These are phyloP conservation scores for Cryptosporidium ubiquitum DNA, from an alignment of 169 alveolate species.

Conservation along the genomic window DNA sequence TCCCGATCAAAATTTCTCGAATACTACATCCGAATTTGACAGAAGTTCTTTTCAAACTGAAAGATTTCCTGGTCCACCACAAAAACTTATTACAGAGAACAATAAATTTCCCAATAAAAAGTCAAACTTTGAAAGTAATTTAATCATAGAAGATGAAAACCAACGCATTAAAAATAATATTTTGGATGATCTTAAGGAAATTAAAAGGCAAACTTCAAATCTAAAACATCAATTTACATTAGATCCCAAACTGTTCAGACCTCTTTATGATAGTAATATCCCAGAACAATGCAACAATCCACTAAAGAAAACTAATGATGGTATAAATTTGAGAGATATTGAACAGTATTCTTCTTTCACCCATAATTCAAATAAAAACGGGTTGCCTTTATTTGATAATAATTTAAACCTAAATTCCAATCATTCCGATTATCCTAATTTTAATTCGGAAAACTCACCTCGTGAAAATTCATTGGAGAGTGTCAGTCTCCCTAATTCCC, in stretches of 20 bases:
- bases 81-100: not conserved
- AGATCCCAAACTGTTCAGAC: not conserved
- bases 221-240: not conserved
- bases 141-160: not conserved
- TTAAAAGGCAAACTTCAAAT: constrained; percentile 19
- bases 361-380: not conserved
- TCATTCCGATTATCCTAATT: not conserved
- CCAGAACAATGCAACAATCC: not conserved
- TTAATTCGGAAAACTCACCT: not conserved
- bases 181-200: constrained; percentile 10
- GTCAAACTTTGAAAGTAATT: not conserved
- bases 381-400: not conserved
- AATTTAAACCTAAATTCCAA: not conserved
- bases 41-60: not conserved
- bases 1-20: not conserved
- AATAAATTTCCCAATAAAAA: not conserved
- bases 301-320: not conserved
- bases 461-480: not conserved
- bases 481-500: not conserved
- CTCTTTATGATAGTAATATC: not conserved
- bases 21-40: not conserved
- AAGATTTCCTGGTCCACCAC: not conserved
- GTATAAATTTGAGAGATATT: not conserved
- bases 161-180: not conserved
- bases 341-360: not conserved